Base-by-base conservation (phyloP, 1,139 yeast genomes). In the Suhomyces bolitotheri region DNA sequence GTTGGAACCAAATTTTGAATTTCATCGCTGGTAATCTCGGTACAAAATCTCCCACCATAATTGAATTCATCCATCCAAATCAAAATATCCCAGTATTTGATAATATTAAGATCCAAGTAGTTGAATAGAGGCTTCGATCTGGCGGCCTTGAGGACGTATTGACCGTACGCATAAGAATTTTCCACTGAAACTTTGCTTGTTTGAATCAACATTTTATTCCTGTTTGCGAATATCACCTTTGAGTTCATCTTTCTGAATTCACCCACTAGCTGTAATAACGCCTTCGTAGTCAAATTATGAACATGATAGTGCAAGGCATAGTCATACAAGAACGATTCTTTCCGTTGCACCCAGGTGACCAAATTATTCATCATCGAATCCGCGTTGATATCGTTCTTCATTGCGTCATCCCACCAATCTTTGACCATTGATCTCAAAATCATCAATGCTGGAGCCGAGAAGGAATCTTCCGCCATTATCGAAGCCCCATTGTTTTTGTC, bases 11-110 rank as follows among this genome's bases (percentile, higher is more conserved):
- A 63, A 23, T 71, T 71, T 49, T 82, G 87, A 13, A 63, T 62
- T 6, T 80, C 87, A 8, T 69, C 73, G 34, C 64, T 70, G 4
- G 76, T 65, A 26, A 85, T 78, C 38, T 75, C 74, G 12, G 66
- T 60, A 54, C 95, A 84, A 16, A 81, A 80, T 39, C 89, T 71
- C 4, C 98, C 99, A 27, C 95, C 87, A 58, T 71, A 89, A 53
- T 94, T 94, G 50, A 76, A 80, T 49, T 83, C 82, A 56, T 94
- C 97, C 95, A 90, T 87, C 97, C 98, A 94, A 4, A 92, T 66
- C 43, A 94, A 66, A 12, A 85, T 55, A 57, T 92, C 97, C 98
- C 98, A 92, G 53, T 88, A 90, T 48, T 80, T 80, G 11, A 72
- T 73, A 31, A 92, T 82, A 20, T 68, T 66, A 48, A 94, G 63